These are phyloP conservation scores for Mucor racemosus DNA, from an alignment of 371 early-diverging fungal genomes.

Conservation along the genomic window DNA sequence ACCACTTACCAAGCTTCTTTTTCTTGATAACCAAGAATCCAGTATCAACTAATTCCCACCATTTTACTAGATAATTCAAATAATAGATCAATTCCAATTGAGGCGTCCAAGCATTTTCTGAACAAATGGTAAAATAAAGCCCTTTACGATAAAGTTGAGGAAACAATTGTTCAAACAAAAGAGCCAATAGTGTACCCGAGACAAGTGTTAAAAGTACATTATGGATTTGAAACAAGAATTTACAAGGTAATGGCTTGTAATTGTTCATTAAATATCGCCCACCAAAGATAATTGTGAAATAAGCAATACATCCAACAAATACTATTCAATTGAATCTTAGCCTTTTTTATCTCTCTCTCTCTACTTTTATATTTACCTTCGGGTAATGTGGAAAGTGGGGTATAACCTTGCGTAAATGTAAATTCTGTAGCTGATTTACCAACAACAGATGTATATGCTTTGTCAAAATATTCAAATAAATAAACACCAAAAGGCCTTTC, in stretches of 20 bases:
- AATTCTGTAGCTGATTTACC: slow-evolving; percentile 54
- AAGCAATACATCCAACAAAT: slow-evolving; percentile 51
- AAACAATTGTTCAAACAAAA: slow-evolving; percentile 71
- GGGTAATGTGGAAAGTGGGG: slow-evolving; percentile 65
- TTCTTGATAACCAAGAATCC: slow-evolving; percentile 72
- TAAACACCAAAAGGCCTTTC: slow-evolving; percentile 59
- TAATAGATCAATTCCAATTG: slow-evolving; percentile 68
- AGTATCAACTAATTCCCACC: slow-evolving; percentile 75
- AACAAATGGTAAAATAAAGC: slow-evolving; percentile 67
- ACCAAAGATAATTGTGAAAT: slow-evolving; percentile 72
- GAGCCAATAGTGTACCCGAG: slow-evolving; percentile 61
- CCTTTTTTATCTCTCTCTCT: background rate
- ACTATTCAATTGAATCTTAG: slow-evolving; percentile 30
- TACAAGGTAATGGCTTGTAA: slow-evolving; percentile 64
- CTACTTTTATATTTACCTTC: slow-evolving; percentile 17
- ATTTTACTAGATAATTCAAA: slow-evolving; percentile 75
- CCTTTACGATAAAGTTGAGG: slow-evolving; percentile 68
- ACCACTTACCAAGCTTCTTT: slow-evolving; percentile 56
- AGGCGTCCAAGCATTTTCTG: slow-evolving; percentile 57
- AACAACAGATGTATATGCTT: slow-evolving; percentile 42
- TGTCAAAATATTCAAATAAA: slow-evolving; percentile 49
- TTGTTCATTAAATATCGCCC: slow-evolving; percentile 63
- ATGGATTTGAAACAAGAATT: slow-evolving; percentile 69
- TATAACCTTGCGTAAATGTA: slow-evolving; percentile 62
- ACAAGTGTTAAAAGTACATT: slow-evolving; percentile 70